Evolutionary conservation across 345 rosid species (phyloP).

Genomic region (Isatis tinctoria): DNA sequence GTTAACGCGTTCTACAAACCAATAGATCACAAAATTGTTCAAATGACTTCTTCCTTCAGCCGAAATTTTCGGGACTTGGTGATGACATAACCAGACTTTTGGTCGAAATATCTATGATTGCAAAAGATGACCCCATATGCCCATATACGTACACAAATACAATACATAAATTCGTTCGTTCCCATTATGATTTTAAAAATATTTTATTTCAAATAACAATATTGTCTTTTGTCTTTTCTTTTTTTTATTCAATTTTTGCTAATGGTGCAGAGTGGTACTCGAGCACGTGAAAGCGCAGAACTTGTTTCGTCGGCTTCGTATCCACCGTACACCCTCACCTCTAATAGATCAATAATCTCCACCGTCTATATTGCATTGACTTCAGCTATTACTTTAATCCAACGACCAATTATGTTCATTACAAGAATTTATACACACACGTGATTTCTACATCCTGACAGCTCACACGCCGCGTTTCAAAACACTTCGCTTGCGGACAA

Average conservation of each 20-base stretch:
- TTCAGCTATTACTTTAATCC: not conserved
- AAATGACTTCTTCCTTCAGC: conserved; percentile 12
- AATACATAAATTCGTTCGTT: not conserved
- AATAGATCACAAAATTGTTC: not conserved
- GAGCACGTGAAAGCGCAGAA: conserved; percentile 28
- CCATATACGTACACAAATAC: not conserved
- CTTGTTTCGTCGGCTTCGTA: not conserved
- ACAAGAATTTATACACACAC: not conserved
- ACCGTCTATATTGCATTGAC: conserved; percentile 16
- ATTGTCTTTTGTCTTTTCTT: not conserved
- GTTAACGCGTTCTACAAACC: not conserved
- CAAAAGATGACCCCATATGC: not conserved
- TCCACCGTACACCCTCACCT: conserved; percentile 11
- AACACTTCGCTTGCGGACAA: conserved; percentile 35
- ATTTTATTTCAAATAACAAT: not conserved
- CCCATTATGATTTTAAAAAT: not conserved
- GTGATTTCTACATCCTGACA: conserved; percentile 22
- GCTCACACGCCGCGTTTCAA: conserved; percentile 33
- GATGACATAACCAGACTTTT: not conserved
- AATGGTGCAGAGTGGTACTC: conserved; percentile 16
- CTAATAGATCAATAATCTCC: not conserved
- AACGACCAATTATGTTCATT: not conserved
- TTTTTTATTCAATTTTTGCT: not conserved
- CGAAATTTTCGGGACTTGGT: conserved; percentile 10
- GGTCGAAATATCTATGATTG: not conserved